Evolutionary conservation across 345 rosid genomes (phyloP), one percentile per base, ranked within the genome.

Genomic region (Linum trigynum): DNA sequence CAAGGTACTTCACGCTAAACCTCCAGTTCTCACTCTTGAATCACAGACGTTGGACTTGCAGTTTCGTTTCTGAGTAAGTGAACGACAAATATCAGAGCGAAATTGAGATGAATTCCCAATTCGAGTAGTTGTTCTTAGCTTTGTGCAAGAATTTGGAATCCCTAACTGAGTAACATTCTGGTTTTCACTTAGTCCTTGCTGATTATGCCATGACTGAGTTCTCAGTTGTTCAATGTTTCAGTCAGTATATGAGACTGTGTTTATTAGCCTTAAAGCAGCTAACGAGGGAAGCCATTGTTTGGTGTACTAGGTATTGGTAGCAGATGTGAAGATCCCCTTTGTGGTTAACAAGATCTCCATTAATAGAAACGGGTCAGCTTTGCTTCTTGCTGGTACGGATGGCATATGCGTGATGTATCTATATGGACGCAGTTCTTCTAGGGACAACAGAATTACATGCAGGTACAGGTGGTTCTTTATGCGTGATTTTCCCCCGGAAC

Each of bases 331-430:
- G 75, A 71, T 87, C 65, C 65, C 73, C 5, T 87, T 81, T 76
- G 66, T 68, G 39, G 90, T 91, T 42, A 67, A 74, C 64, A 91
- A 79, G 82, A 83, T 95, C 70, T 83, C 95, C 59, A 86, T 91
- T 67, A 91, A 87, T 74, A 78, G 83, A 71, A 81, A 82, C 66
- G 91, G 96, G 73, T 85, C 97, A 51, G 95, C 97, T 59, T 37
- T 91, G 61, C 67, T 84, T 67, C 84, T 91, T 58, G 72, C 80
- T 9, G 95, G 97, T 67, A 70, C 85, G 3, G 83, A 83, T 77
- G 86, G 86, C 32, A 62, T 91, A 36, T 81, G 81, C 72, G 84
- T 88, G 38, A 83, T 91, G 88, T 77, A 82, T 63, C 89, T 95
- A 60, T 95, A 83, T 66, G 95, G 97, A 55, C 83, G 85, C 55